Conservation (phyloP, 2,329 filamentous ascomycete species). For the Botrytis sinoallii region DNA sequence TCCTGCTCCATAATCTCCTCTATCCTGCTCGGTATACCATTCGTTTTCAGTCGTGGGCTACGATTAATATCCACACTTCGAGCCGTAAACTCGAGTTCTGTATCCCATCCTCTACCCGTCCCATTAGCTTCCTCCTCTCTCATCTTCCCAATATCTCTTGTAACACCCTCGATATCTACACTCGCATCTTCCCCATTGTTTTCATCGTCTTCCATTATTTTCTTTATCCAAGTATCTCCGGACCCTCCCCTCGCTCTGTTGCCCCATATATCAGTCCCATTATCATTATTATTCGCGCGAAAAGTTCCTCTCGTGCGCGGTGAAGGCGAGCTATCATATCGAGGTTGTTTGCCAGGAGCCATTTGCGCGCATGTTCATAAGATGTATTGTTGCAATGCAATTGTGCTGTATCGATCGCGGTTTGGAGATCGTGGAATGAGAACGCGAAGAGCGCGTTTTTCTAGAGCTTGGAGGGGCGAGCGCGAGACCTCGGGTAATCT, state of each 20-base stretch:
- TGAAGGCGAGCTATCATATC: slow-evolving; percentile 19
- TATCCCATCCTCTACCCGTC: slow-evolving; percentile 25
- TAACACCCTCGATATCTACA: slow-evolving; percentile 18
- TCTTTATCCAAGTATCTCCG: slow-evolving; percentile 13
- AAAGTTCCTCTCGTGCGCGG: slow-evolving; percentile 9
- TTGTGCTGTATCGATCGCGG: not conserved
- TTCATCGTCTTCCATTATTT: slow-evolving; percentile 3
- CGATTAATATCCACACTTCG: slow-evolving; percentile 29
- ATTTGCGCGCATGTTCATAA: slow-evolving; percentile 16
- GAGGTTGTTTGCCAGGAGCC: slow-evolving; percentile 16
- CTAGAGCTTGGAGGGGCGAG: slow-evolving; percentile 2
- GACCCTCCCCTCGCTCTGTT: slow-evolving; percentile 1
- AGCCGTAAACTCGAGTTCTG: slow-evolving; percentile 35
- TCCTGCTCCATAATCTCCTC: slow-evolving; percentile 32
- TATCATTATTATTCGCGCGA: slow-evolving; percentile 2
- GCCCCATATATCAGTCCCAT: not conserved
- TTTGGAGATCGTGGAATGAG: not conserved
- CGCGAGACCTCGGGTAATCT: not conserved
- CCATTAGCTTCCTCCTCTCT: slow-evolving; percentile 12
- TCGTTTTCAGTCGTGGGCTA: slow-evolving; percentile 22
- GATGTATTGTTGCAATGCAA: not conserved
- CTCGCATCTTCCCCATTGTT: slow-evolving; percentile 5
- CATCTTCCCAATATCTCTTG: slow-evolving; percentile 19
- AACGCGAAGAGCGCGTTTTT: slow-evolving; percentile 18
- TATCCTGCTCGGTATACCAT: slow-evolving; percentile 24